Percentiles rank a stretch among this genome's conserved stretches.
phyloP scores from a whole-genome alignment of 257 asterid species.

The Nicotiana undulata region DNA sequence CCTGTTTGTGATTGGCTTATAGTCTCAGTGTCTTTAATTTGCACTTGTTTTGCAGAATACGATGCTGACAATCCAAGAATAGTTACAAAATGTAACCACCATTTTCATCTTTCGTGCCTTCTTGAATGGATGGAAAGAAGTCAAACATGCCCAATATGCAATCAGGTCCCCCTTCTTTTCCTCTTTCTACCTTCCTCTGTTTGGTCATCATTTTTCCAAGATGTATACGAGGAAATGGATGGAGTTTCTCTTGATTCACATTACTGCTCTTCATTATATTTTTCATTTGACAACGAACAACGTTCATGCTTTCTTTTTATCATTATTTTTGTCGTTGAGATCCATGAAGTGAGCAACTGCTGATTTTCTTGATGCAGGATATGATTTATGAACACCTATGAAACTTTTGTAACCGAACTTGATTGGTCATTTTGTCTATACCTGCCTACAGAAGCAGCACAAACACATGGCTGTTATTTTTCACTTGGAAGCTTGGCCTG shows the following conservation, averaged over 20 bases:
- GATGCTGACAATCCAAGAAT: conserved; percentile 60
- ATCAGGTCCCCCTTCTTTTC: conserved; percentile 39
- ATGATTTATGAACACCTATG: conserved; percentile 53
- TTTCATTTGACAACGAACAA: background rate
- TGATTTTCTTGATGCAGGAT: conserved; percentile 35
- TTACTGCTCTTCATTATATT: background rate
- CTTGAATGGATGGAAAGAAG: conserved; percentile 91
- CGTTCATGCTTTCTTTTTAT: background rate
- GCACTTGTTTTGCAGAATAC: conserved; percentile 43
- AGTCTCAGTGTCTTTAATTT: background rate
- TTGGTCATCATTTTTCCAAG: background rate
- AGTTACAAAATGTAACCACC: conserved; percentile 59
- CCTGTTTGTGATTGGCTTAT: background rate
- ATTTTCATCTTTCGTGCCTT: conserved; percentile 81
- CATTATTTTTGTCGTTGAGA: background rate
- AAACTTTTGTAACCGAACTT: conserved; percentile 2
- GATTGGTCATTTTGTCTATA: background rate
- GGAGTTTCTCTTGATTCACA: background rate
- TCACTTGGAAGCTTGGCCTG: background rate
- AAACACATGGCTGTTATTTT: background rate
- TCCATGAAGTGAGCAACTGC: background rate
- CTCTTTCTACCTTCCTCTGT: background rate
- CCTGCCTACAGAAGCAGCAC: conserved; percentile 1
- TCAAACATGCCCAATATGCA: conserved; percentile 63
- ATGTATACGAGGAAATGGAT: background rate